Evolutionary conservation across 2,329 filamentous ascomycete genomes (phyloP), one percentile per base, ranked within the genome.

Genomic region (Trichophyton mentagrophytes): DNA sequence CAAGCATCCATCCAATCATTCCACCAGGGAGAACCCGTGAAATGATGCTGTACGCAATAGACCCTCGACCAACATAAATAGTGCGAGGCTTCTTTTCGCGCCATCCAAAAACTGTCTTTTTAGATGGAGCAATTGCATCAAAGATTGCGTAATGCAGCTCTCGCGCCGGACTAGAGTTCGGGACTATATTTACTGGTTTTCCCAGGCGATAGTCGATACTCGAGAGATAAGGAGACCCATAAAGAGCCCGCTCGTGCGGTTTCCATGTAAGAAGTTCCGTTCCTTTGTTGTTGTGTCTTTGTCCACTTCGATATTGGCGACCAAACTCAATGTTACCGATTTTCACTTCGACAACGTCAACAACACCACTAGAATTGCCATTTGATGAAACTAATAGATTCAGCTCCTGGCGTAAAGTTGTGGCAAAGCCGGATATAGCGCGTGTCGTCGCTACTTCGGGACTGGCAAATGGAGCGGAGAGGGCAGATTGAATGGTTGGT

Each of bases 1-100:
- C 90, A 83, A 97, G 87, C 88, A 97, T 95, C 88, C 89, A 93
- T 1, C 85, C 85, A n/a, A 97, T 87, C 15, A 96, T 71, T 2
- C 85, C 81, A 20, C 83, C 80, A 1, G 93, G 92, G 25, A 88
- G 80, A 82, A 87, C 92, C 44, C 83, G 82, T 4, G 91, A 93
- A 6, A 97, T 87, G 33, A 96, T 80, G 44, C 89, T 88, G 73
- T 97, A 97, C 0, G 90, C 79, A 61, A 87, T 80, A 58, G 90
- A 89, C 5, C 93, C 93, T 58, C 90, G 83, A 0, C 93, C 93
- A 15, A 96, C 87, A 61, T 89, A 85, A 65, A 92, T 82, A 1
- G 88, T 82, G 40, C 82, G 82, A 17, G 68, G 70, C 60, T 73
- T 73, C 17, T 69, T 66, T 9, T 68, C 68, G 44, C 68, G 70